Evolutionary conservation across 2,329 filamentous ascomycete species (phyloP), one percentile per base, ranked within the genome.

Genomic region (Penicillium sp.): DNA sequence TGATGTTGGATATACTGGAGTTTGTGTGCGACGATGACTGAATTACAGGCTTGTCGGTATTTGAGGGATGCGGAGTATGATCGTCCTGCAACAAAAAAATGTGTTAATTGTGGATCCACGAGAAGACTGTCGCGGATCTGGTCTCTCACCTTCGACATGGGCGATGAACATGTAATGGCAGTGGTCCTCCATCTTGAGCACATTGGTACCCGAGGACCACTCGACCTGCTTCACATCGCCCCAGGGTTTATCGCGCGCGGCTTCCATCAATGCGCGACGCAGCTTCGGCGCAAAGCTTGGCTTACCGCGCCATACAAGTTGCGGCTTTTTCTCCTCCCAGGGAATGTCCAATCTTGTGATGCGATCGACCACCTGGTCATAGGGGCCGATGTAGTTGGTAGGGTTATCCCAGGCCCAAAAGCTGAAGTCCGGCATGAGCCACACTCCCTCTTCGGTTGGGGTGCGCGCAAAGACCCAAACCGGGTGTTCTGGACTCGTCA

Each of bases 341-440:
- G 68, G 64, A 0, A 67, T 44, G 48, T 67, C 68, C 1, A 56
- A 21, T 12, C 58, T 57, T 28, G 66, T 54, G 41, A 70, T 66
- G 2, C 61, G 59, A 18, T 69, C 62, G 6, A 72, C 70, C 6
- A 74, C 70, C 44, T 73, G 65, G 45, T 70, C 64, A 42, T 66
- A 73, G 0, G 71, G 69, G 0, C 70, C 71, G 29, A 74, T 69
- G 12, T 61, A 59, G 34, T 70, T 72, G 2, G 63, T 54, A 1
- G 55, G 53, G 28, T 72, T 70, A 10, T 76, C 75, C 76, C 76
- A 80, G 4, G 73, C 71, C 75, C 76, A 81, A 63, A 75, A 79
- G 43, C 77, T 78, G 62, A 80, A 80, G 56, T 81, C 78, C 0
- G 79, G 78, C 58, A 80, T 79, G 15, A 81, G 64, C 78, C 78